phyloP scores from a whole-genome alignment of 2,329 filamentous ascomycete species.

The Beauveria brongniartii region DNA sequence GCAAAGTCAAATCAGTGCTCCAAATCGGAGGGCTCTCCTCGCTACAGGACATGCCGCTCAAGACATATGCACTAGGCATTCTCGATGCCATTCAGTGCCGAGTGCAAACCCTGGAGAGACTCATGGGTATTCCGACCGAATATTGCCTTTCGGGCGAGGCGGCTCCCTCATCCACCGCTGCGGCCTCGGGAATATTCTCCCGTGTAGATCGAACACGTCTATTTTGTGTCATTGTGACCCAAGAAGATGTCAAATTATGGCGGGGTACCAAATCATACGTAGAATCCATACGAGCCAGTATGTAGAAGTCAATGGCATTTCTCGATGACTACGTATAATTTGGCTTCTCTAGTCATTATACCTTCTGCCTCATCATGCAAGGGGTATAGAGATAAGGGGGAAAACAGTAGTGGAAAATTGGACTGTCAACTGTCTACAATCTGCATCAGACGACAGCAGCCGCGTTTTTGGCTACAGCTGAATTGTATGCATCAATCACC shows the following conservation, averaged over 20 bases:
- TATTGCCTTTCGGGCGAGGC: slow-evolving; percentile 16
- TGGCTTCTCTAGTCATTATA: background rate
- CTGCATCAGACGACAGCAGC: background rate
- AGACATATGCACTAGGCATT: slow-evolving; percentile 16
- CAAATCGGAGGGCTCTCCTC: slow-evolving; percentile 17
- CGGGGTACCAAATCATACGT: background rate
- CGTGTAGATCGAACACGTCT: slow-evolving; percentile 15
- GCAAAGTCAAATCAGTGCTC: slow-evolving; percentile 19
- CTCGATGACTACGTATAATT: background rate
- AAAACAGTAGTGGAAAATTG: too few relatives aligned
- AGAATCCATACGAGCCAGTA: background rate
- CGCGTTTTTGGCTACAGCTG: background rate
- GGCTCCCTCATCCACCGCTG: slow-evolving; percentile 4
- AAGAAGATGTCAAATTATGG: slow-evolving; percentile 13
- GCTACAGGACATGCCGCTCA: slow-evolving; percentile 18
- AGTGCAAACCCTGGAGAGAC: slow-evolving; percentile 15
- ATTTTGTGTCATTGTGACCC: slow-evolving; percentile 15
- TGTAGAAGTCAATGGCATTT: background rate
- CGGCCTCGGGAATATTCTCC: slow-evolving; percentile 12
- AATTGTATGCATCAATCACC: background rate
- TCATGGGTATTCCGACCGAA: slow-evolving; percentile 16
- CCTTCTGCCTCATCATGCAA: background rate
- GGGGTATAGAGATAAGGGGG: background rate
- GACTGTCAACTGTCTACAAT: too few relatives aligned
- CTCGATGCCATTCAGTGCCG: slow-evolving; percentile 17